Evolutionary conservation across 2,329 filamentous ascomycete genomes (phyloP).

Genomic region (Monilinia aucupariae): DNA sequence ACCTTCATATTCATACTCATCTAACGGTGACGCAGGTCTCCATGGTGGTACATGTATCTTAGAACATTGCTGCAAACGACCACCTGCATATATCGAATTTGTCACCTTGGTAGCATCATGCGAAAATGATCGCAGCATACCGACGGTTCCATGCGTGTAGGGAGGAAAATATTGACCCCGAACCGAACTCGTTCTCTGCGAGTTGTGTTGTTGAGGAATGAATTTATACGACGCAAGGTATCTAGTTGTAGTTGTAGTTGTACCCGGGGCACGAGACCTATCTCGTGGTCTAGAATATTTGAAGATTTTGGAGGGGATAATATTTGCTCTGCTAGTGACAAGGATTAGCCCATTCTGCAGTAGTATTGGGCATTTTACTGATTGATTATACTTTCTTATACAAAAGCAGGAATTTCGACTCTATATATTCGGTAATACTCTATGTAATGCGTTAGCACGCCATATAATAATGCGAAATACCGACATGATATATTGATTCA

Average conservation of each 20-base stretch:
- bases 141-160: constrained; percentile 33
- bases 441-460: too few species aligned
- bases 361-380: too few species aligned
- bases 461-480: too few species aligned
- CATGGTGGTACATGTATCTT: constrained; percentile 42
- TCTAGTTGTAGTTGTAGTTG: background rate
- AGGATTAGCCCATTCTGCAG: too few species aligned
- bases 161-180: constrained; percentile 10
- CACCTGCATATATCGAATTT: constrained; percentile 26
- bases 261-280: too few species aligned
- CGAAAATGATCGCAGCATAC: constrained; percentile 35
- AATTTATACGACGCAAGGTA: background rate
- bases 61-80: constrained; percentile 16
- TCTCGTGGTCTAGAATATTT: constrained; percentile 5
- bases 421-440: too few species aligned
- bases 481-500: too few species aligned
- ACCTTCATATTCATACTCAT: constrained; percentile 47
- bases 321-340: too few species aligned
- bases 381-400: too few species aligned
- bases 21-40: constrained; percentile 58
- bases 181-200: constrained; percentile 1
- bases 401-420: too few species aligned
- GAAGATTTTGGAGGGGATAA: too few species aligned
- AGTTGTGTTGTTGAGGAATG: background rate
- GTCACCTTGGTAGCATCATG: constrained; percentile 33